A percentile compares a stretch with the other conserved stretches of the same genome.
Conservation (phyloP, 495 filamentous ascomycete genomes). For the Penicillium mononematosum region DNA sequence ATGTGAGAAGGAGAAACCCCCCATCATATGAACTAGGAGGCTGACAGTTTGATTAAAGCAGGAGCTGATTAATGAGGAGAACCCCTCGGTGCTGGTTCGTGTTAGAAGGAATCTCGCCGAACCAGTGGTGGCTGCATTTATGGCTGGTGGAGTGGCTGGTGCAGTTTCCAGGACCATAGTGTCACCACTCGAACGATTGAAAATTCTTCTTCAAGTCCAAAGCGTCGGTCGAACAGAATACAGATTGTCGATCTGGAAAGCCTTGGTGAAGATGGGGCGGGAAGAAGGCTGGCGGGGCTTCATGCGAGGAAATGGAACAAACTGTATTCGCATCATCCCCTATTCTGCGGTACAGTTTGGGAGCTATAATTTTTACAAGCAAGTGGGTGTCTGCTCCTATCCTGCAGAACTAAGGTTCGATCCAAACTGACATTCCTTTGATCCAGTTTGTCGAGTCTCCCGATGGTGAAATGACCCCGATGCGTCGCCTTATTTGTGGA, state of each 20-base stretch:
- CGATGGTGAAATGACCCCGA: conserved; percentile 63
- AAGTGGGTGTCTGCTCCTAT: conserved; percentile 52
- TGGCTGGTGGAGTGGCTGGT: conserved; percentile 93
- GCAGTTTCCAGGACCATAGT: conserved; percentile 97
- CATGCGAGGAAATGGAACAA: conserved; percentile 96
- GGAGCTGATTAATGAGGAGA: conserved; percentile 14
- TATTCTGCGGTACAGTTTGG: conserved; percentile 98
- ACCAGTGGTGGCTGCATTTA: conserved; percentile 85
- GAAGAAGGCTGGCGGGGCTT: conserved; percentile 96
- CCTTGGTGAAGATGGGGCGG: conserved; percentile 87
- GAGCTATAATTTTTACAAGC: conserved; percentile 95
- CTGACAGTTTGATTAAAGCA: conserved; percentile 11
- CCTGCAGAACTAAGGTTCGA: background rate
- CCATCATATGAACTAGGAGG: background rate
- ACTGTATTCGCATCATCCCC: conserved; percentile 96
- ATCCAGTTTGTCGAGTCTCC: conserved; percentile 74
- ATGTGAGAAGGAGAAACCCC: conserved; percentile 23
- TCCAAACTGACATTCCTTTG: background rate
- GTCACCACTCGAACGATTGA: conserved; percentile 89
- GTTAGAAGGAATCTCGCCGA: conserved; percentile 44
- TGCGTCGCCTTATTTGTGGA: conserved; percentile 76
- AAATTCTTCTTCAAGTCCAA: conserved; percentile 97
- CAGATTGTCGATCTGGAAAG: conserved; percentile 84
- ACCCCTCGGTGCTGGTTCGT: conserved; percentile 18
- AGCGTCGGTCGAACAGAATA: conserved; percentile 88